Evolutionary conservation across 2,329 filamentous ascomycete genomes (phyloP), one percentile per base, ranked within the genome.

Genomic region (Colletotrichum phormii): DNA sequence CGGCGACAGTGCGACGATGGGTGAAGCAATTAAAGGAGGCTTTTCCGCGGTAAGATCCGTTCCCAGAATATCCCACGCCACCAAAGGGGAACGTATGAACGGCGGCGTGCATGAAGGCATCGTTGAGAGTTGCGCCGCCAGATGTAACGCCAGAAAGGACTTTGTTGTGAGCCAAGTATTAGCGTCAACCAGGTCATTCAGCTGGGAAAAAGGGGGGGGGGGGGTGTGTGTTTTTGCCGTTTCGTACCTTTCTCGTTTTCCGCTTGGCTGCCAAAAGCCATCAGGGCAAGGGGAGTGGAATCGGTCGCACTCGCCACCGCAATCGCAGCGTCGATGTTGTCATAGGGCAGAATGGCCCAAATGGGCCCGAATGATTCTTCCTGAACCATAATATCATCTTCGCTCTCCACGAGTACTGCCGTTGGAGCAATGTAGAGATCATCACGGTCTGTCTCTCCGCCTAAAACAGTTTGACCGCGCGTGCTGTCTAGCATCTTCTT

Each of bases 351-450:
- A 74, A 98, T 91, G 75, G 94, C 92, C 76, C 97, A 95, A 72
- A 98, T 88, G n/a, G 97, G 97, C 8, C 96, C 97, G 80, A 99
- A 99, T 55, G 92, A 94, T 85, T 99, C 97, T 75, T 97, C 90
- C 79, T 98, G 89, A 82, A 98, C 90, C 8, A 92, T 88, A 83
- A 98, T 95, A 60, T 95, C 89, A 31, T 90, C 91, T 76, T 93
- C 88, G 51, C 2, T 42, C 15, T 42, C 37, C 37, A 98, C 93
- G 73, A 94, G 88, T n/a, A 99, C 91, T 22, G 96, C 91, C 0
- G 97, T 99, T 0, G 95, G 94, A 80, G 96, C 95, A 77, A 99
- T 97, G 83, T 93, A 98, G 62, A 93, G 91, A 37, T 94, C 89
- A 46, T 89, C 86, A 80, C 94, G 92, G 81, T 98, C 95, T 84